Conservation (phyloP, 2,329 filamentous ascomycete species). For the Calycina herbarum region DNA sequence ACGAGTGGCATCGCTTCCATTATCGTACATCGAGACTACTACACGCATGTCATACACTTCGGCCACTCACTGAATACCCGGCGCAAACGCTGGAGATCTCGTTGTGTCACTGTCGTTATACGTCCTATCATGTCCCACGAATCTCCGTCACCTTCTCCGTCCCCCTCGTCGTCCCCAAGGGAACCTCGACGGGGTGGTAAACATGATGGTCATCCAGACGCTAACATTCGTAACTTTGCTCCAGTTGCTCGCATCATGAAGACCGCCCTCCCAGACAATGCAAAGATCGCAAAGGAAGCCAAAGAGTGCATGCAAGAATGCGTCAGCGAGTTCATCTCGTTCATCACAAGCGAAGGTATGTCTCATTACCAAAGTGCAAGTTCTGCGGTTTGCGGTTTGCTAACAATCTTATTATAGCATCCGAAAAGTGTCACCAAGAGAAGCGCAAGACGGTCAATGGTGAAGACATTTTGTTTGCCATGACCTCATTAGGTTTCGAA, state of each 20-base stretch:
- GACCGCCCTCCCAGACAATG: conserved; percentile 92
- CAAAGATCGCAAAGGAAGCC: conserved; percentile 98
- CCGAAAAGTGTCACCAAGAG: conserved; percentile 98
- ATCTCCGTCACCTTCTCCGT: conserved; percentile 45
- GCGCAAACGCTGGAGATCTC: conserved; percentile 34
- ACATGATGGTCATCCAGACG: conserved; percentile 55
- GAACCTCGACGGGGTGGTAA: conserved; percentile 43
- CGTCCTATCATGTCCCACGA: conserved; percentile 57
- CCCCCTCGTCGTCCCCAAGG: conserved; percentile 43
- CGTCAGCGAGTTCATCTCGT: conserved; percentile 99
- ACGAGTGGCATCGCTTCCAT: conserved; percentile 51
- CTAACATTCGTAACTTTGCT: conserved; percentile 92
- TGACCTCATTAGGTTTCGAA: conserved; percentile 98
- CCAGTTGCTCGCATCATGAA: conserved; percentile 99
- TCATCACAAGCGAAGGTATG: conserved; percentile 98
- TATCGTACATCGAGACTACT: conserved; percentile 42
- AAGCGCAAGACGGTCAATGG: conserved; percentile 99
- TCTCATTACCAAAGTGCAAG: conserved; percentile 24
- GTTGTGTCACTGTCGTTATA: conserved; percentile 34
- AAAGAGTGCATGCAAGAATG: conserved; percentile 99
- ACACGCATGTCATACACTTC: conserved; percentile 37
- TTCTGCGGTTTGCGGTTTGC: conserved; percentile 11
- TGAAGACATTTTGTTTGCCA: conserved; percentile 97
- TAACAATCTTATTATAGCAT: conserved; percentile 60
- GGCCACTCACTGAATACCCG: conserved; percentile 36